phyloP scores from a whole-genome alignment of 192 early-diverging fungal genomes.

The Entrophospora sp. region DNA sequence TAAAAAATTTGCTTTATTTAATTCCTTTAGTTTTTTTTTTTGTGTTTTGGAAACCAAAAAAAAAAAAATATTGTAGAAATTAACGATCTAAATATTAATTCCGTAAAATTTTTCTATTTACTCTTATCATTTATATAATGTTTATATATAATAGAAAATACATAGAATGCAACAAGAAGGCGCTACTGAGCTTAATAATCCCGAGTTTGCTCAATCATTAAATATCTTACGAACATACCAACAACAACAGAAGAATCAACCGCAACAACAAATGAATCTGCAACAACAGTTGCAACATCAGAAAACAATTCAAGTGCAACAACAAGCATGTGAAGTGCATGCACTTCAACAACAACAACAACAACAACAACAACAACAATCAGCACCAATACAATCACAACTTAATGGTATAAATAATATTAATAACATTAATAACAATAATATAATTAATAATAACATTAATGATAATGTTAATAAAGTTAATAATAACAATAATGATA shows the following conservation, averaged over 20 bases:
- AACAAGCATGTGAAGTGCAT: constrained; percentile 11
- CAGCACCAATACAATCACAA: background rate
- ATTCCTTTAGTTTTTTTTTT: no score
- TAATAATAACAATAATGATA: background rate
- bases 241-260: constrained; percentile 33
- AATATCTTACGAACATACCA: constrained; percentile 42
- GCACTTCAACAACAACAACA: constrained; percentile 33
- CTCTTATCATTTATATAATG: no score
- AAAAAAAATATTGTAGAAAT: no score
- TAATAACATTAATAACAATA: background rate
- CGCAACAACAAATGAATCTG: constrained; percentile 37
- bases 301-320: constrained; percentile 16
- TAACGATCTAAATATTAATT: no score
- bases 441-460: background rate
- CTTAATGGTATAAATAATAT: background rate
- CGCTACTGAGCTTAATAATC: constrained; percentile 68
- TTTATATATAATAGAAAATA: no score
- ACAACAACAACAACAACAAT: constrained; percentile 32
- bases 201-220: constrained; percentile 65
- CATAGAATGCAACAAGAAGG: constrained; percentile 49
- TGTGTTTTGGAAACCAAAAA: no score
- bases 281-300: constrained; percentile 30
- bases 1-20: no score
- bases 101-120: no score
- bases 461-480: background rate